Percentiles rank a stretch among this genome's conserved stretches.
Conservation (phyloP, 2,329 filamentous ascomycete species). For the Claviceps sp. region DNA sequence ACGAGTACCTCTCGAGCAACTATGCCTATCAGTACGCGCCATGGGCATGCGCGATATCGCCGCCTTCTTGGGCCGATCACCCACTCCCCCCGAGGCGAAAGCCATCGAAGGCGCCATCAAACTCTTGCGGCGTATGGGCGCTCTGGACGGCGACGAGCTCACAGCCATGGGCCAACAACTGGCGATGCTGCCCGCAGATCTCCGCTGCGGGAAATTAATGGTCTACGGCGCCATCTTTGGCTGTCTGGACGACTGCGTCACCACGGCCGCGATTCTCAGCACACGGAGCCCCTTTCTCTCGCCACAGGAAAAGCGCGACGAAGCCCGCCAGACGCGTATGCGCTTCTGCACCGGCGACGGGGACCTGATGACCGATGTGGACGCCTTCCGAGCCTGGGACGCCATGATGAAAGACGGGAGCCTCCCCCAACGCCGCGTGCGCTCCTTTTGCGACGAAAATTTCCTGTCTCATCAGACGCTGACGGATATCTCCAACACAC, state of each 20-base stretch:
- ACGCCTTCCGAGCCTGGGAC: slow-evolving; percentile 73
- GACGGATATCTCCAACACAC: slow-evolving; percentile 76
- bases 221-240: slow-evolving; percentile 91
- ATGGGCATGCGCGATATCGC: slow-evolving; percentile 83
- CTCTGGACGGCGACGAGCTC: slow-evolving; percentile 70
- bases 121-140: slow-evolving; percentile 73
- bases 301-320: slow-evolving; percentile 69
- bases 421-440: slow-evolving; percentile 49
- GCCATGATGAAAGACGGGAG: slow-evolving; percentile 48
- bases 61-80: slow-evolving; percentile 67
- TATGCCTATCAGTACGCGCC: slow-evolving; percentile 85
- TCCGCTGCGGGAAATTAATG: slow-evolving; percentile 87
- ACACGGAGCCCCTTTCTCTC: slow-evolving; percentile 76
- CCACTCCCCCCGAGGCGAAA: slow-evolving; percentile 74
- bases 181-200: slow-evolving; percentile 87
- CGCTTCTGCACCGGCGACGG: slow-evolving; percentile 67
- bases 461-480: slow-evolving; percentile 76
- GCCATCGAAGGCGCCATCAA: slow-evolving; percentile 78
- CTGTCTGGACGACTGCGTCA: slow-evolving; percentile 77
- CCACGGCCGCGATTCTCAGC: slow-evolving; percentile 85
- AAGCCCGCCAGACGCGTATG: slow-evolving; percentile 62
- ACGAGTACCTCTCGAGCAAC: slow-evolving; percentile 81
- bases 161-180: slow-evolving; percentile 86
- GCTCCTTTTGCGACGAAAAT: slow-evolving; percentile 70
- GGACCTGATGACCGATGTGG: slow-evolving; percentile 76